Conservation (phyloP, 345 rosid species). For the Populus ilicifolia region DNA sequence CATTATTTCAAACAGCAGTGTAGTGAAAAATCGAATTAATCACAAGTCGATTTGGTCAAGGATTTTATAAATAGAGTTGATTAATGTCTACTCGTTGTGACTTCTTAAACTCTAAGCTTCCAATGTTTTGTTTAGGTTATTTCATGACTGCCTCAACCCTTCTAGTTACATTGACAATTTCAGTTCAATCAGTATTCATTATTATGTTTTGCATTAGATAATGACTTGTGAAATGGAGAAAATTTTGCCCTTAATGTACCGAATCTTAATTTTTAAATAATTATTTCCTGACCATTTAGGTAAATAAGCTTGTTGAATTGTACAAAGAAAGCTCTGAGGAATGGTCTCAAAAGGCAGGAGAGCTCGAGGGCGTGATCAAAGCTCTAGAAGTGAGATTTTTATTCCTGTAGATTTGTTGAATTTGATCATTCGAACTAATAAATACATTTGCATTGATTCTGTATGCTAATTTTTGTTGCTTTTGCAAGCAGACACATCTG, state of each 20-base stretch:
- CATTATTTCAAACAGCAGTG: no score
- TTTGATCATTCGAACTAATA: no score
- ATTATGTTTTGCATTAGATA: neutral
- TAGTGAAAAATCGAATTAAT: no score
- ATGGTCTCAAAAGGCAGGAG: constrained; percentile 90
- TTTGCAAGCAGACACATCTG: constrained; percentile 50
- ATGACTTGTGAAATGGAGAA: neutral
- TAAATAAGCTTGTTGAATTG: constrained; percentile 78
- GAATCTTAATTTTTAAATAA: no score
- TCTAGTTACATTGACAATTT: neutral
- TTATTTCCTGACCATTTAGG: constrained; percentile 33
- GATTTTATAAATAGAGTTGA: neutral
- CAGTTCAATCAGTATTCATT: neutral
- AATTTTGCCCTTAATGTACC: no score
- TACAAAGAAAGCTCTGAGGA: constrained; percentile 92
- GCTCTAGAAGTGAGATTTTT: constrained; percentile 70
- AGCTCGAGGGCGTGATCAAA: constrained; percentile 94
- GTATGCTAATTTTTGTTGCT: neutral
- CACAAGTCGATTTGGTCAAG: neutral
- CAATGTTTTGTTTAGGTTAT: no score
- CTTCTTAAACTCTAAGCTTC: neutral
- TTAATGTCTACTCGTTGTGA: no score
- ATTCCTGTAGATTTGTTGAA: neutral
- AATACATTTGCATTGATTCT: neutral
- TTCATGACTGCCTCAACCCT: neutral